Percentiles rank a stretch among this genome's conserved stretches.
Evolutionary conservation across 352 stramenopile species (phyloP).

Genomic region (Nothophytophthora sp.): DNA sequence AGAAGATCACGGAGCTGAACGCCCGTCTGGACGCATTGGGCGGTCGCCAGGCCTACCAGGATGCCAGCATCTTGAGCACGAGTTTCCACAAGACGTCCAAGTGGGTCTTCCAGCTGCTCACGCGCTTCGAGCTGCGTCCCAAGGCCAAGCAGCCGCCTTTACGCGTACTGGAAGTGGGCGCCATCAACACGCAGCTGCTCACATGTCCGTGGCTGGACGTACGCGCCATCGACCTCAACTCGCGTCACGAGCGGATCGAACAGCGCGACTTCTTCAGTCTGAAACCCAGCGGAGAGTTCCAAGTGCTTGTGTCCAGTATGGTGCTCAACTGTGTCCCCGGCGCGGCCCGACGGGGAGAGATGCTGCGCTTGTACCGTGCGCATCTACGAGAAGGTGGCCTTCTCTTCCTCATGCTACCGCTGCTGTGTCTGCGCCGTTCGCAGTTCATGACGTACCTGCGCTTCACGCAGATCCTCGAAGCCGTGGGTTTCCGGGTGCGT

Average conservation of each 20-base stretch:
- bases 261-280: constrained; percentile 93
- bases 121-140: constrained; percentile 65
- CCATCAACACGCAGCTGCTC: constrained; percentile 97
- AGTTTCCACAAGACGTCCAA: constrained; percentile 95
- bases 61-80: constrained; percentile 94
- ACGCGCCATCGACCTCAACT: constrained; percentile 95
- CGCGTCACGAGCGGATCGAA: constrained; percentile 89
- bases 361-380: constrained; percentile 65
- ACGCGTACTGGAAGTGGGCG: constrained; percentile 86
- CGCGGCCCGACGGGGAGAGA: constrained; percentile 71
- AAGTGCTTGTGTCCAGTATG: constrained; percentile 95
- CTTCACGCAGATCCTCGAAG: constrained; percentile 68
- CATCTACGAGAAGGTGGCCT: constrained; percentile 56
- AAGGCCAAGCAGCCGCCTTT: constrained; percentile 68
- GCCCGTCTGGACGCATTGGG: constrained; percentile 84
- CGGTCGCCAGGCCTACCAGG: constrained; percentile 93
- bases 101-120: constrained; percentile 94
- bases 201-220: constrained; percentile 92
- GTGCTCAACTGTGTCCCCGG: constrained; percentile 97
- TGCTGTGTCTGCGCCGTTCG: constrained; percentile 75
- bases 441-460: constrained; percentile 75
- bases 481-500: constrained; percentile 63
- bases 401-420: constrained; percentile 77
- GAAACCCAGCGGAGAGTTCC: constrained; percentile 64
- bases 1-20: constrained; percentile 58